Evolutionary conservation across 1,284 basidiomycete genomes (phyloP).

Genomic region (Malassezia arunalokei): DNA sequence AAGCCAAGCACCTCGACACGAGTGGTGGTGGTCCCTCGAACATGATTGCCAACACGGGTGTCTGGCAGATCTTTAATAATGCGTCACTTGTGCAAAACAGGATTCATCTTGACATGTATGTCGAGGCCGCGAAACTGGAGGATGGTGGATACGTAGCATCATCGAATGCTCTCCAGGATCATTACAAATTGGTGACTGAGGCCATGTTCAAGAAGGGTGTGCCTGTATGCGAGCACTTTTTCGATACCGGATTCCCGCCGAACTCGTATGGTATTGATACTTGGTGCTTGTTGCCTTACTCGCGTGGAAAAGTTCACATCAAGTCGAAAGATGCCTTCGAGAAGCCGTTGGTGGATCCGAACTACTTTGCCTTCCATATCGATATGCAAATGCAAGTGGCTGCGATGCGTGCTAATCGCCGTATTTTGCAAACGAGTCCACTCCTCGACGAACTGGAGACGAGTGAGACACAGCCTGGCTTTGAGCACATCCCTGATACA

Average conservation of each 20-base stretch:
- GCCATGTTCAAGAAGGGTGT: slow-evolving; percentile 24
- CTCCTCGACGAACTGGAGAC: slow-evolving; percentile 31
- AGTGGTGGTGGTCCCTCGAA: slow-evolving; percentile 26
- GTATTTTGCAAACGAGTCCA: slow-evolving; percentile 32
- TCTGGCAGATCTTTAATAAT: slow-evolving; percentile 23
- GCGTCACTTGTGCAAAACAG: slow-evolving; percentile 17
- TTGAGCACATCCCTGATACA: slow-evolving; percentile 24
- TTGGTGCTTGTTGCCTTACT: slow-evolving; percentile 35
- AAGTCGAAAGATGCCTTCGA: slow-evolving; percentile 18
- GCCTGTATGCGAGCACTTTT: slow-evolving; percentile 30
- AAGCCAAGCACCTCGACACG: slow-evolving; percentile 15
- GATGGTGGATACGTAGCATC: slow-evolving; percentile 23
- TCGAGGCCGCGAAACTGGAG: slow-evolving; percentile 24
- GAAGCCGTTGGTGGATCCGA: slow-evolving; percentile 16
- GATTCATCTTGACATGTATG: slow-evolving; percentile 23
- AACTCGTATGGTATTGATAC: slow-evolving; percentile 29
- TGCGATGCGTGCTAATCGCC: slow-evolving; percentile 35
- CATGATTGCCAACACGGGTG: slow-evolving; percentile 28
- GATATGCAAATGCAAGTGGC: slow-evolving; percentile 46
- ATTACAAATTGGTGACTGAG: slow-evolving; percentile 21
- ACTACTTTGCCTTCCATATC: slow-evolving; percentile 46
- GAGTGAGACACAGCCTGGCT: slow-evolving; percentile 46
- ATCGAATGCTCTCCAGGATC: slow-evolving; percentile 18
- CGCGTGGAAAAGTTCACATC: slow-evolving; percentile 24
- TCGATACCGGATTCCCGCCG: slow-evolving; percentile 27